Conservation (phyloP, 2,329 filamentous ascomycete species). For the Botrytis fabae region DNA sequence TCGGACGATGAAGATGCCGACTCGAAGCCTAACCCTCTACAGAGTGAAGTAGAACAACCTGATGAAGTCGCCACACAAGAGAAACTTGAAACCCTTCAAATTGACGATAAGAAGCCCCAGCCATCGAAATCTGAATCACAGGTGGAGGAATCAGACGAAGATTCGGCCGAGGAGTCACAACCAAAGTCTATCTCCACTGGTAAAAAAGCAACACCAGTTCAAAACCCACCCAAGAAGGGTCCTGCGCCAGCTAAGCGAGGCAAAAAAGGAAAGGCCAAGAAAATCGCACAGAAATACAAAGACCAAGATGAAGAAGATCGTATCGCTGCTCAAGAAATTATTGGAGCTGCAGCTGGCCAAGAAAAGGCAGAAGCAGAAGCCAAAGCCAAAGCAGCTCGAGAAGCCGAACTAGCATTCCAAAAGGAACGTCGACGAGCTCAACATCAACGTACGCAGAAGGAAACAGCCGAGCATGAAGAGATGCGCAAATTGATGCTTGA, state of each 20-base stretch:
- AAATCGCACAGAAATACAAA: conserved; percentile 85
- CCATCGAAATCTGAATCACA: conserved; percentile 32
- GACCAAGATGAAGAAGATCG: conserved; percentile 95
- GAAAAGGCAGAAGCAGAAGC: conserved; percentile 69
- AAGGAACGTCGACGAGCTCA: conserved; percentile 77
- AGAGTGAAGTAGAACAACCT: conserved; percentile 29
- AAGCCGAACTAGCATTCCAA: conserved; percentile 70
- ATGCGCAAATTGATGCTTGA: conserved; percentile 60
- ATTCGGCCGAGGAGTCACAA: conserved; percentile 25
- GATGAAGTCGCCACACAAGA: conserved; percentile 34
- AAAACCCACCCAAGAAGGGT: conserved; percentile 45
- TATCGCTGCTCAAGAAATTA: conserved; percentile 75
- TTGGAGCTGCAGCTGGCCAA: conserved; percentile 71
- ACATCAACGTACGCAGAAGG: conserved; percentile 73
- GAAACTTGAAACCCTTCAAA: conserved; percentile 30
- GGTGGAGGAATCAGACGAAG: conserved; percentile 30
- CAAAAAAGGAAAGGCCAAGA: conserved; percentile 81
- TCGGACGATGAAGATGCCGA: conserved; percentile 39
- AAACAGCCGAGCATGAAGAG: conserved; percentile 76
- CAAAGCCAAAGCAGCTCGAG: conserved; percentile 64
- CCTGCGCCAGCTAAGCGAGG: conserved; percentile 61
- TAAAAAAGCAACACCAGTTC: conserved; percentile 39
- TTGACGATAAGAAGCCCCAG: conserved; percentile 15
- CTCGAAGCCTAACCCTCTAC: conserved; percentile 30
- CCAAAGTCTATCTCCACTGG: conserved; percentile 26